These are phyloP conservation scores for Boletus rubroflammeus DNA, from an alignment of 768 basidiomycete genomes.

Conservation along the genomic window DNA sequence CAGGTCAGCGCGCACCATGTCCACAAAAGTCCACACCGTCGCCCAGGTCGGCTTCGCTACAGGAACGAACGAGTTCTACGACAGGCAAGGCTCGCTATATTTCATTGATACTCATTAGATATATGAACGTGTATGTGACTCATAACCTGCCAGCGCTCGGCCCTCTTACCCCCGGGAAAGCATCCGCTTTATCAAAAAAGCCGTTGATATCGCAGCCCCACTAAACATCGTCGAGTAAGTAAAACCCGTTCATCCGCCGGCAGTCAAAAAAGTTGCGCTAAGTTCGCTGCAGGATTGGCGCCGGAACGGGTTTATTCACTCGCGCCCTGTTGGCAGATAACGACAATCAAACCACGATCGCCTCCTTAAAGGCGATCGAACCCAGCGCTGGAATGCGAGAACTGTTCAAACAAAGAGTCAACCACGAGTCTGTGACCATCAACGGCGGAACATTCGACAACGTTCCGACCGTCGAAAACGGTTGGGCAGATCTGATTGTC, in stretches of 20 bases:
- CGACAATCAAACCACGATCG: constrained; percentile 49
- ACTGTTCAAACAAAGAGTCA: constrained; percentile 55
- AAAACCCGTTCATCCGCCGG: not conserved
- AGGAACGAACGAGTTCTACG: constrained; percentile 83
- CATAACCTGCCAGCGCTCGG: constrained; percentile 51
- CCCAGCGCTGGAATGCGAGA: constrained; percentile 86
- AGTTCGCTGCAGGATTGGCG: constrained; percentile 56
- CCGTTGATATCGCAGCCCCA: constrained; percentile 36
- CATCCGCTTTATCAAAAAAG: constrained; percentile 55
- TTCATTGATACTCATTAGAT: not conserved
- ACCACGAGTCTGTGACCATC: constrained; percentile 50
- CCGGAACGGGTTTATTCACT: constrained; percentile 89
- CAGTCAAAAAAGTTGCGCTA: not conserved
- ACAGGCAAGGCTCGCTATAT: constrained; percentile 23
- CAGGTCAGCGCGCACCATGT: constrained; percentile 21
- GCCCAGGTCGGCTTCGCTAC: constrained; percentile 72
- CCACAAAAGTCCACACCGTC: constrained; percentile 50
- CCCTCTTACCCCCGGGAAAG: constrained; percentile 76
- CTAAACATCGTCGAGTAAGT: constrained; percentile 71
- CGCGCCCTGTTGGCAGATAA: constrained; percentile 69
- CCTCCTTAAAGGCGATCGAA: constrained; percentile 66
- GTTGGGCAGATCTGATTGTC: constrained; percentile 75
- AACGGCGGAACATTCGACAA: constrained; percentile 69
- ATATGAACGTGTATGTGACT: not conserved
- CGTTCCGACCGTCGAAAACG: constrained; percentile 50